Base-by-base conservation (phyloP, 202 grass and related monocot species). In the Musa balbisiana region DNA sequence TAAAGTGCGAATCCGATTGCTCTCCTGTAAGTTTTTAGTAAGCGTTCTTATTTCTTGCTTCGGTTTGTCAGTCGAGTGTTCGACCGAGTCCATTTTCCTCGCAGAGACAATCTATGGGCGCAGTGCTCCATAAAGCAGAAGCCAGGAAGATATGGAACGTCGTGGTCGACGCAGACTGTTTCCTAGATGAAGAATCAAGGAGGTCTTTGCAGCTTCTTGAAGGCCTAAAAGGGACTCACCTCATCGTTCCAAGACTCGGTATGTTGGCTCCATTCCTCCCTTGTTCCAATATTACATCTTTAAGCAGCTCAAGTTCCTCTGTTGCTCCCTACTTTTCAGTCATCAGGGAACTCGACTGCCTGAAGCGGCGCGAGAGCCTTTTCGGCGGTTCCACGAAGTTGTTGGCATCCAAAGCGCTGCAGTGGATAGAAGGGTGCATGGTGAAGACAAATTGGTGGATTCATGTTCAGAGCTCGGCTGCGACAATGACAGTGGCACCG, bases 381-480 rank as follows among this genome's bases (percentile, higher is more conserved):
- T 92, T 95, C 82, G 79, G 78, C 11, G 76, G 80, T 66, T 83
- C 87, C n/a, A 84, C 85, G 23, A 99, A 90, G 73, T 86, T 8
- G 33, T 43, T 80, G 16, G 89, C 95, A 23, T 85, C 82, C 21
- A 74, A 72, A 58, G 60, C 81, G 56, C 85, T 99, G 62, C 71
- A 92, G 16, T 95, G 95, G 95, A 99, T 99, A 10, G 85, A 92
- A 53, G 85, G 90, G 10, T 99, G 91, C 80, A 85, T 95, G 95
- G 85, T 71, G 13, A 92, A 73, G 1, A 80, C 85, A 68, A 80
- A 85, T 79, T 91, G 87, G 91, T 99, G 96, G 91, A 92, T 95
- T 55, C 96, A 99, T 56, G 89, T 92, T 8, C 91, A 99, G 84
- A 92, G 83, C 64, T 84, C 87, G 59, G 82, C 82, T 2, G 89